Conservation (phyloP, 2,329 filamentous ascomycete genomes). For the Ceratocystis cubensis region DNA sequence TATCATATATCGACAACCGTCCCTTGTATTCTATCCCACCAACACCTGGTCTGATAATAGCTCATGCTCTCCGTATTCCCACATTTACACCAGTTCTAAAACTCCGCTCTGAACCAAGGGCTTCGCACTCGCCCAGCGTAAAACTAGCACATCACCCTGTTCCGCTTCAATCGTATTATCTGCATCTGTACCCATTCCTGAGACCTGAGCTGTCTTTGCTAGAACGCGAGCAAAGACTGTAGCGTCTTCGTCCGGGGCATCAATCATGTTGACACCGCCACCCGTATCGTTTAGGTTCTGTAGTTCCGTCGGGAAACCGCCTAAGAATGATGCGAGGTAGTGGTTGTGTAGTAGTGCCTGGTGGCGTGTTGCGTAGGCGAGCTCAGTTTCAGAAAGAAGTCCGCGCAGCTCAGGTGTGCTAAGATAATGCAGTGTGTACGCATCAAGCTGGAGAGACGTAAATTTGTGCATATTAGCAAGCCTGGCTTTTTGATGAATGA, state of each 20-base stretch:
- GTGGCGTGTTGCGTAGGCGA: slow-evolving; percentile 71
- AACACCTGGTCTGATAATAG: not conserved
- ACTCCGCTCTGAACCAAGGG: slow-evolving; percentile 40
- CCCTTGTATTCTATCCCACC: not conserved
- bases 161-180: slow-evolving; percentile 47
- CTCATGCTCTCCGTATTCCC: not conserved
- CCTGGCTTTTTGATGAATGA: not conserved
- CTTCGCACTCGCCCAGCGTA: slow-evolving; percentile 65
- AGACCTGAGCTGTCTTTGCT: slow-evolving; percentile 41
- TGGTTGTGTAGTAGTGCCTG: slow-evolving; percentile 74
- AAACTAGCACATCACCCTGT: slow-evolving; percentile 54
- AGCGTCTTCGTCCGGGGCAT: slow-evolving; percentile 66
- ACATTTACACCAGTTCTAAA: slow-evolving; percentile 46
- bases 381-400: slow-evolving; percentile 64
- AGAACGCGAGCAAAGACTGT: slow-evolving; percentile 75
- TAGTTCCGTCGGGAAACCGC: slow-evolving; percentile 63
- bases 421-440: slow-evolving; percentile 62
- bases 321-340: slow-evolving; percentile 74
- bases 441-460: slow-evolving; percentile 49
- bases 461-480: not conserved
- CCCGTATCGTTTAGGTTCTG: slow-evolving; percentile 78
- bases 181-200: slow-evolving; percentile 49
- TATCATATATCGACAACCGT: not conserved
- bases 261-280: slow-evolving; percentile 82
- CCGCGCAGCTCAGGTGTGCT: slow-evolving; percentile 40